phyloP scores from a whole-genome alignment of 306 rosid genomes.

The Purshia tridentata region DNA sequence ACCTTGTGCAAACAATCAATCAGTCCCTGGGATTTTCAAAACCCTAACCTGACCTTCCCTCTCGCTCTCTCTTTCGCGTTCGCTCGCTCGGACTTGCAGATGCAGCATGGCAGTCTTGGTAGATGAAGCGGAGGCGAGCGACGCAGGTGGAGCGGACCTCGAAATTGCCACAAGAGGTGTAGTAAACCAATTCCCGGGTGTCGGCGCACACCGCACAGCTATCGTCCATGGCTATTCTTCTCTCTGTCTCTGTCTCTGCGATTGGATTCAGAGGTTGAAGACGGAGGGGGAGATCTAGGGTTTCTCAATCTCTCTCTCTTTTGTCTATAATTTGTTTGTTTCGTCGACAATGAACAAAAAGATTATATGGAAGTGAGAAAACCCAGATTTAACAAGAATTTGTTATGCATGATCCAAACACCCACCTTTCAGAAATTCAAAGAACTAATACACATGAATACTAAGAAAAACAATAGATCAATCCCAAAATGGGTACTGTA shows the following conservation, averaged over 20 bases:
- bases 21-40: slow-evolving; percentile 32
- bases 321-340: no score
- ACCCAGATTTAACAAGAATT: no score
- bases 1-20: slow-evolving; percentile 43
- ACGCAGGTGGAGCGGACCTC: slow-evolving; percentile 97
- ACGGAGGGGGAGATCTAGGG: not conserved
- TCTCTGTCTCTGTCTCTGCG: not conserved
- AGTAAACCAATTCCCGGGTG: slow-evolving; percentile 86
- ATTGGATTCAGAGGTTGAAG: not conserved
- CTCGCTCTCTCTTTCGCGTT: slow-evolving; percentile 1
- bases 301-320: no score
- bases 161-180: slow-evolving; percentile 82
- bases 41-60: slow-evolving; percentile 50
- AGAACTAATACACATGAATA: no score
- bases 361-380: no score
- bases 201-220: slow-evolving; percentile 98
- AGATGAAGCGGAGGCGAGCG: slow-evolving; percentile 91
- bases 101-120: slow-evolving; percentile 85
- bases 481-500: no score
- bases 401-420: no score
- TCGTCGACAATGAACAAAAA: no score
- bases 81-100: slow-evolving; percentile 65
- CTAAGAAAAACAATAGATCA: no score
- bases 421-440: no score
- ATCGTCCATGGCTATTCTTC: slow-evolving; percentile 61